Base-by-base conservation (phyloP, 2,329 filamentous ascomycete species). In the Ceratocystis ficicola region DNA sequence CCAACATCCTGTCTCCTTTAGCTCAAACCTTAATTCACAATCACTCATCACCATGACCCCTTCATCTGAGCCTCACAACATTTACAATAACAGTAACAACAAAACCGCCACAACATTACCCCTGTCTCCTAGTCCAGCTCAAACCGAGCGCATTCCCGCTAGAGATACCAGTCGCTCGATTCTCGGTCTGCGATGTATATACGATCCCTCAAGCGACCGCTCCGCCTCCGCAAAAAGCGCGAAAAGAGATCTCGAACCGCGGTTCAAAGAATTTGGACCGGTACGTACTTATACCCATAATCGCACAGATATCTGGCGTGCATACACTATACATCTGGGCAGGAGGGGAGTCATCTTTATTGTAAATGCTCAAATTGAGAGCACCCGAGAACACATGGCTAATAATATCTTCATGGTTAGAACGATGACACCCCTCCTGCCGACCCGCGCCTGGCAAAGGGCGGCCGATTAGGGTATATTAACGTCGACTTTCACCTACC, bases 381-480 rank as follows among this genome's bases (percentile, higher is more conserved):
- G 17, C 52, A 59, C 28, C 28, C 30, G 30, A 68, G 41, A 66
- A 60, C 61, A 64, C 41, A 66, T 65, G 59, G 66, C 66, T 68
- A 68, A 68, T 69, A 67, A 72, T 76, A 69, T 81, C 86, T 73
- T 72, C 74, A 74, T 78, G 79, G 80, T 77, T 82, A 88, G 85
- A 84, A 88, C 82, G 87, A 92, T 85, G 86, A 90, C 78, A 83
- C 83, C 79, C 84, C 85, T 76, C 84, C 88, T 73, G 78, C 84
- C 70, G 94, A 99, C 76, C 94, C 94, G 69, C 89, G 94, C 72
- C 80, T 95, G 68, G 84, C 83, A 71, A 79, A 86, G 77, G 76
- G 87, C 71, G 88, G 86, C 70, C 79, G 80, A 70, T 73, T 86
- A 68, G 82, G 81, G 70, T 87, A 87, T 71, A 86, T 87, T 76